Evolutionary conservation across 768 basidiomycete genomes (phyloP).

Genomic region (Leucosporidium creatinivorum): DNA sequence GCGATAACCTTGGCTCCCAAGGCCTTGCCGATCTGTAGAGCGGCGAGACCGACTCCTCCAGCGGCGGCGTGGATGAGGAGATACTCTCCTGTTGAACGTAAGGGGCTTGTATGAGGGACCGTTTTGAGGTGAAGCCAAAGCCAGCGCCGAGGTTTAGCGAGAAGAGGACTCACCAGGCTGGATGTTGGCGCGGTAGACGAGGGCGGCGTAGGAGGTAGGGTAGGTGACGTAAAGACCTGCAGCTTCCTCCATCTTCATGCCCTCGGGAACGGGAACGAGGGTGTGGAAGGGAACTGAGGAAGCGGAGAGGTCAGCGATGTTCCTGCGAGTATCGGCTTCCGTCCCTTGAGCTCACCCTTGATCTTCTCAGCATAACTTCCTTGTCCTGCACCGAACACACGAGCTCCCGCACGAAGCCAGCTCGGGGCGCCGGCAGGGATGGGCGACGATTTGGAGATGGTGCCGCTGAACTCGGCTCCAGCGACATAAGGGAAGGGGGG

Average conservation of each 20-base stretch:
- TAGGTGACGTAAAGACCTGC: slow-evolving; percentile 76
- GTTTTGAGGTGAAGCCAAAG: background rate
- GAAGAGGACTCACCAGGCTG: slow-evolving; percentile 54
- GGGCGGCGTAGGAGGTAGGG: slow-evolving; percentile 75
- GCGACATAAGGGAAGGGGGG: slow-evolving; percentile 78
- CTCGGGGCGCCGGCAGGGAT: slow-evolving; percentile 66
- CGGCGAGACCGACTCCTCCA: slow-evolving; percentile 86
- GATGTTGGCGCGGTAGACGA: slow-evolving; percentile 74
- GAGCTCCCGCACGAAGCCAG: slow-evolving; percentile 65
- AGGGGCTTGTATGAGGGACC: background rate
- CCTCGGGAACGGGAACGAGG: slow-evolving; percentile 59
- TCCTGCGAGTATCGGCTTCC: slow-evolving; percentile 37
- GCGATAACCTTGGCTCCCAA: slow-evolving; percentile 93
- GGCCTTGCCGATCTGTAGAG: slow-evolving; percentile 87
- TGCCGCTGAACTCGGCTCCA: slow-evolving; percentile 70
- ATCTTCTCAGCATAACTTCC: slow-evolving; percentile 72
- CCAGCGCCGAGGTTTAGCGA: background rate
- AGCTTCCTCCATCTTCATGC: slow-evolving; percentile 74
- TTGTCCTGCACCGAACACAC: slow-evolving; percentile 75
- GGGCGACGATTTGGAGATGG: slow-evolving; percentile 59
- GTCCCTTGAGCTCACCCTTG: slow-evolving; percentile 48
- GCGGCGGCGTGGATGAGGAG: slow-evolving; percentile 91
- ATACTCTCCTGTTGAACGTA: slow-evolving; percentile 60
- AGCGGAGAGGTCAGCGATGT: too few relatives aligned
- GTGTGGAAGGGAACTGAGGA: too few relatives aligned